Evolutionary conservation across 805 yeast genomes (phyloP), one percentile per base, ranked within the genome.

Genomic region (Yarrowia porcina): DNA sequence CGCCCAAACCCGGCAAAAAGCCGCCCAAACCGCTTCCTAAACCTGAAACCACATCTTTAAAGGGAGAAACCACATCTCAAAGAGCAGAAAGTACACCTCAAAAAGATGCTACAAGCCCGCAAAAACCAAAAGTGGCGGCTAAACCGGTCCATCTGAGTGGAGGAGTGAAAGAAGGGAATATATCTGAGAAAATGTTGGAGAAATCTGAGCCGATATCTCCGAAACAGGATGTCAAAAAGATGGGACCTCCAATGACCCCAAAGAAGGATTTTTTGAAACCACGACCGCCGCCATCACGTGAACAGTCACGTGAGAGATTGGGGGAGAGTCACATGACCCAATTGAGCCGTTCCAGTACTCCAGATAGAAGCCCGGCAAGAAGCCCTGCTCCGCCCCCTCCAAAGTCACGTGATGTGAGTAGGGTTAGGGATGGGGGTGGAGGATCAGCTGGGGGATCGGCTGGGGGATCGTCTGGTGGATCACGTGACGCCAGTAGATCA

Each of bases 241-340:
- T 33, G 41, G 32, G 32, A 1, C 57, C 57, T 15, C 57, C 57
- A 33, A 41, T 30, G 2, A 49, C 57, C 15, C 57, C 57, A 6
- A 49, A 49, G 18, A 30, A 41, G 9, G 41, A 33, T 11, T 23
- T 49, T 5, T 21, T 49, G 3, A 49, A 49, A n/a, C 57, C 57
- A 10, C 39, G 33, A 13, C 57, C 57, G 11, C 57, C 57, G 12
- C 57, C 57, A 18, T 49, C 57, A 10, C 57, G 57, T 23, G 57
- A 49, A 3, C 33, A 44, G 50, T 44, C 50, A 17, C 50, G 50
- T 17, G 50, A 44, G n/a, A 15, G 50, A 3, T 4, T 8, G 18
- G 13, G 21, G 17, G 44, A 39, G 7, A 6, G 4, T 11, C 8
- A 23, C 11, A 15, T 4, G 23, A 27, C 23, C 4, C 50, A 12